These are phyloP conservation scores for Umbilicaria muhlenbergii DNA, from an alignment of 495 filamentous ascomycete species.

Conservation along the genomic window DNA sequence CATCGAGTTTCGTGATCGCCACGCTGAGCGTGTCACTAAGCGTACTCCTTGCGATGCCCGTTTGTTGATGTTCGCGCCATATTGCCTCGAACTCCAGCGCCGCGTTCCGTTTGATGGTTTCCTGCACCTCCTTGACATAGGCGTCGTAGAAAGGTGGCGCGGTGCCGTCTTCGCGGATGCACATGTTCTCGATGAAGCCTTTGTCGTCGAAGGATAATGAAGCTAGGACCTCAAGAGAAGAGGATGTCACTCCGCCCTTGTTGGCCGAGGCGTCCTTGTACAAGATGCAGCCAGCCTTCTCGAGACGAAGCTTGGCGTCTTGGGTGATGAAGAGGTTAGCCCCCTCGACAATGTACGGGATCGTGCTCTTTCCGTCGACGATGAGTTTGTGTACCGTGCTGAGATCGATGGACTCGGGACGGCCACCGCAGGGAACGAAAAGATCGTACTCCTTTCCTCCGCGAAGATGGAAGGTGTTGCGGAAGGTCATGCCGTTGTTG, in stretches of 20 bases:
- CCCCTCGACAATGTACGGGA: slow-evolving; percentile 94
- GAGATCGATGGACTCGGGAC: slow-evolving; percentile 92
- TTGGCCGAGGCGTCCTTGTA: slow-evolving; percentile 98
- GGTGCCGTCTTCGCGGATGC: slow-evolving; percentile 58
- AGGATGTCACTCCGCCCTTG: slow-evolving; percentile 98
- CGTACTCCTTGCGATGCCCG: slow-evolving; percentile 59
- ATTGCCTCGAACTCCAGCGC: slow-evolving; percentile 92
- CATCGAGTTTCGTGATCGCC: slow-evolving; percentile 88
- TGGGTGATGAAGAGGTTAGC: slow-evolving; percentile 98
- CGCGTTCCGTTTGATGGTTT: slow-evolving; percentile 77
- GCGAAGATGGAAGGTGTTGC: slow-evolving; percentile 91
- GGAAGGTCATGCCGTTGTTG: slow-evolving; percentile 85
- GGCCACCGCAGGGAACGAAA: slow-evolving; percentile 93
- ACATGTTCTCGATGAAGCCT: slow-evolving; percentile 87
- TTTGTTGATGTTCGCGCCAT: slow-evolving; percentile 83
- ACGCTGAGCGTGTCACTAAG: slow-evolving; percentile 77
- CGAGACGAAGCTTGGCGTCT: slow-evolving; percentile 87
- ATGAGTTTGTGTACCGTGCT: slow-evolving; percentile 74
- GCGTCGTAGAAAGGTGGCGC: slow-evolving; percentile 79
- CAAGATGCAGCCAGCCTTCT: slow-evolving; percentile 81
- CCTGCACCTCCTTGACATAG: slow-evolving; percentile 86
- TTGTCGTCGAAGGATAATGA: slow-evolving; percentile 84
- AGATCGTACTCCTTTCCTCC: slow-evolving; percentile 58
- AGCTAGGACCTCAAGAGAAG: slow-evolving; percentile 88
- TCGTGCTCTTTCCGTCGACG: slow-evolving; percentile 57